Percentiles rank a stretch among this genome's conserved stretches.
Evolutionary conservation across 192 early-diverging fungal species (phyloP).

Genomic region (Chytriomyces confervae): DNA sequence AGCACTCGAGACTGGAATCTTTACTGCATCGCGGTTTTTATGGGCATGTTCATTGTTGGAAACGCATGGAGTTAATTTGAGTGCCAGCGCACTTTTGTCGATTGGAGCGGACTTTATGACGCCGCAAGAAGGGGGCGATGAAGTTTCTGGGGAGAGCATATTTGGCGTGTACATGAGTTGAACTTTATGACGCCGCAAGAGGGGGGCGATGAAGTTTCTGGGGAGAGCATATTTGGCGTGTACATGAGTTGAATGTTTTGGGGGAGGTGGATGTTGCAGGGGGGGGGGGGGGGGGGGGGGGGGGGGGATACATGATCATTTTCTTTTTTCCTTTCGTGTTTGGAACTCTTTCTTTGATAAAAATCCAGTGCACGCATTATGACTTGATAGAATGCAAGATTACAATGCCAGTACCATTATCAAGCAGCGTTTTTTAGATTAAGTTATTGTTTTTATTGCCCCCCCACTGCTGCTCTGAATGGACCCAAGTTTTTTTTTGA

Average conservation of each 20-base stretch:
- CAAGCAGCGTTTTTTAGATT: too few species aligned
- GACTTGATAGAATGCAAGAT: too few species aligned
- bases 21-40: conserved; percentile 26
- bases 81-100: not conserved
- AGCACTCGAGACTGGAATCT: not conserved
- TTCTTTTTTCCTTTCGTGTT: too few species aligned
- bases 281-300: too few species aligned
- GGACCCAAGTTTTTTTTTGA: too few species aligned
- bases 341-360: too few species aligned
- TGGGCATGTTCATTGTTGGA: conserved; percentile 41
- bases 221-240: not conserved
- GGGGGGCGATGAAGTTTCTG: not conserved
- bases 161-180: not conserved
- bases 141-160: not conserved
- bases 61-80: conserved; percentile 20
- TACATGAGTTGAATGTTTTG: not conserved
- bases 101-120: not conserved
- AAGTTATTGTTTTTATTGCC: too few species aligned
- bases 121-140: not conserved
- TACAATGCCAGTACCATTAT: too few species aligned
- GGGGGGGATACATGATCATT: too few species aligned
- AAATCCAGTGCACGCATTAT: too few species aligned
- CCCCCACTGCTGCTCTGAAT: too few species aligned
- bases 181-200: not conserved
- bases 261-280: too few species aligned